Evolutionary conservation across 345 rosid genomes (phyloP), one percentile per base, ranked within the genome.

Genomic region (Eucalyptus coolabah): DNA sequence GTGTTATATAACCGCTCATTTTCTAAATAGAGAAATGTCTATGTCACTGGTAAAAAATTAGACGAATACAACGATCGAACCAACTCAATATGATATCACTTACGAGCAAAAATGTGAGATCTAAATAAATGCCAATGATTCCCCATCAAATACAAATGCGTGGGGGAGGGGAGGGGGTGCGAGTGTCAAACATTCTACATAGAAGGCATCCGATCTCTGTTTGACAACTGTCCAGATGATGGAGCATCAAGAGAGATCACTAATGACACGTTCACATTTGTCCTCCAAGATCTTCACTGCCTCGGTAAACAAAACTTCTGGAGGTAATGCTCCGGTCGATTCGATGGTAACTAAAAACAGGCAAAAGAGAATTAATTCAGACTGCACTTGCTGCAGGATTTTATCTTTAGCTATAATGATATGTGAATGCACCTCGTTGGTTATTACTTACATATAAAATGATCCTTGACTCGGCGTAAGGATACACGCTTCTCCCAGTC

Each of bases 261-360:
- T 87, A 54, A 96, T 93, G 54, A 95, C 95, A n/a, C 94, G 94
- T 89, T 95, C 96, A 12, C 98, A 96, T 88, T 98, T 98, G 60
- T 94, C 95, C 93, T 97, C 99, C 92, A 97, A 93, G 89, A 96
- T 94, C 94, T 95, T 96, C 93, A 96, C 98, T 23, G 99, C 99
- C 93, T 97, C 99, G 1, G 97, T 95, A 88, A 96, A 97, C 88
- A 97, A 91, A 53, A 92, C 95, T 56, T 98, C 96, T 10, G 99
- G 99, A 88, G 96, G 95, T 90, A 95, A 92, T 87, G 97, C 94
- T 90, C 99, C 99, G 3, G 97, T 95, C 26, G 99, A 98, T 94
- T 98, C 99, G 30, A 98, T 95, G 1, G 93, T 97, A 91, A 98
- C 99, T 98, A 90, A 37, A 59, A 23, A 87, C 59, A n/a, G n/a